Evolutionary conservation across 495 filamentous ascomycete genomes (phyloP).

Genomic region (Penicillium lividum): DNA sequence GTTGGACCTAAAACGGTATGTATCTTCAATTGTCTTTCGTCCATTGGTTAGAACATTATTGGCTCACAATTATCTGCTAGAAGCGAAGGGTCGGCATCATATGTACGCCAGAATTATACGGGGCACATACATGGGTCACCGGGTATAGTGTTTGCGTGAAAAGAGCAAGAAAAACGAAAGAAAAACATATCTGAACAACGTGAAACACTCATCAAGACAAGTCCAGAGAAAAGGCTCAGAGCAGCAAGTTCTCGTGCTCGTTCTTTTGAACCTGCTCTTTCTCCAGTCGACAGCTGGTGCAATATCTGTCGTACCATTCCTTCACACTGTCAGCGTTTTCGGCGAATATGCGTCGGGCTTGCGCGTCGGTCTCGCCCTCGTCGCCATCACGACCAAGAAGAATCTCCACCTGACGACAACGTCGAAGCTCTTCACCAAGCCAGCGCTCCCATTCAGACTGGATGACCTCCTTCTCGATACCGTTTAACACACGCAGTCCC

Average conservation of each 20-base stretch:
- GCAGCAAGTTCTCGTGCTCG: constrained; percentile 16
- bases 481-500: constrained; percentile 86
- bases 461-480: constrained; percentile 81
- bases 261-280: constrained; percentile 36
- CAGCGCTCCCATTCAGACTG: constrained; percentile 88
- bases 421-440: constrained; percentile 68
- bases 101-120: constrained; percentile 17
- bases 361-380: constrained; percentile 26
- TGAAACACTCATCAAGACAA: background rate
- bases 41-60: constrained; percentile 10
- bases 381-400: constrained; percentile 43
- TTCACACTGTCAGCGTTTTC: constrained; percentile 52
- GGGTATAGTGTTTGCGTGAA: constrained; percentile 34
- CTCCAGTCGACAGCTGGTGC: constrained; percentile 69
- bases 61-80: constrained; percentile 13
- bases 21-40: constrained; percentile 1
- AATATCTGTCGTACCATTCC: constrained; percentile 71
- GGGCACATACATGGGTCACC: constrained; percentile 19
- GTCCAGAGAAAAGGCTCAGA: constrained; percentile 15
- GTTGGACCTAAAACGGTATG: constrained; percentile 1
- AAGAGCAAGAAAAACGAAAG: background rate
- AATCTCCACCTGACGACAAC: constrained; percentile 63
- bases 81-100: constrained; percentile 12
- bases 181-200: background rate
- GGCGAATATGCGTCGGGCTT: constrained; percentile 33